phyloP scores from a whole-genome alignment of 139 green algal genomes.

The Raphidocelis subcapitata region DNA sequence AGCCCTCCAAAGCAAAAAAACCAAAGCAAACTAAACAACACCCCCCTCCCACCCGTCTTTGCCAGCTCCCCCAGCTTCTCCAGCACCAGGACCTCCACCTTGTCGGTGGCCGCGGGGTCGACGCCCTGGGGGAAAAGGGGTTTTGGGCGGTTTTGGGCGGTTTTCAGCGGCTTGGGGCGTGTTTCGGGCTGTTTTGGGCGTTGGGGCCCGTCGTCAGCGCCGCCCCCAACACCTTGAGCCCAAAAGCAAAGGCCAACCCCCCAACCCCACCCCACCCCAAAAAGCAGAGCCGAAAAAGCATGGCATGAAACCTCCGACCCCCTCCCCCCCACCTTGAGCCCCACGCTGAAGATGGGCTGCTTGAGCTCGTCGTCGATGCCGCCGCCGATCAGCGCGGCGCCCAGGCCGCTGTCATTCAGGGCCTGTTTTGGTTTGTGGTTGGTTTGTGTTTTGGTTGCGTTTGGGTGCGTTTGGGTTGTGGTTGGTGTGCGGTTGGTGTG shows the following conservation, averaged over 20 bases:
- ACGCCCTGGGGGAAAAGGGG: conserved; percentile 56
- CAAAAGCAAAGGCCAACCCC: no score
- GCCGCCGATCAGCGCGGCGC: conserved; percentile 86
- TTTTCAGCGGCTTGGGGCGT: no score
- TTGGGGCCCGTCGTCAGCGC: no score
- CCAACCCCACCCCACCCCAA: no score
- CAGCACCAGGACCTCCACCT: conserved; percentile 84
- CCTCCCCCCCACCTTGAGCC: conserved; percentile 68
- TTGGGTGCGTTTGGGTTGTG: background rate
- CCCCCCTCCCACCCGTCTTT: background rate
- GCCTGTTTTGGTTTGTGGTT: conserved; percentile 33
- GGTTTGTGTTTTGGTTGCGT: background rate
- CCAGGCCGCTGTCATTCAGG: conserved; percentile 92
- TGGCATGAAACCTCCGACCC: no score
- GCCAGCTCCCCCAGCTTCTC: conserved; percentile 65
- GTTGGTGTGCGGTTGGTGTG: background rate
- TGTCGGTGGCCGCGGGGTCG: conserved; percentile 56
- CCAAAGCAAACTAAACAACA: background rate
- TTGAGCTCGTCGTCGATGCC: conserved; percentile 94
- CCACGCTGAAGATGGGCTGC: conserved; percentile 86
- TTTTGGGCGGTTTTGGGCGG: no score
- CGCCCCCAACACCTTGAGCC: no score
- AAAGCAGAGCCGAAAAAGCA: background rate
- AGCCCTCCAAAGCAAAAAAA: no score
- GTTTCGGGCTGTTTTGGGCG: no score